These are phyloP conservation scores for Antitrichia curtipendula DNA, from an alignment of 225 moss, liverwort and hornwort genomes.

Conservation along the genomic window DNA sequence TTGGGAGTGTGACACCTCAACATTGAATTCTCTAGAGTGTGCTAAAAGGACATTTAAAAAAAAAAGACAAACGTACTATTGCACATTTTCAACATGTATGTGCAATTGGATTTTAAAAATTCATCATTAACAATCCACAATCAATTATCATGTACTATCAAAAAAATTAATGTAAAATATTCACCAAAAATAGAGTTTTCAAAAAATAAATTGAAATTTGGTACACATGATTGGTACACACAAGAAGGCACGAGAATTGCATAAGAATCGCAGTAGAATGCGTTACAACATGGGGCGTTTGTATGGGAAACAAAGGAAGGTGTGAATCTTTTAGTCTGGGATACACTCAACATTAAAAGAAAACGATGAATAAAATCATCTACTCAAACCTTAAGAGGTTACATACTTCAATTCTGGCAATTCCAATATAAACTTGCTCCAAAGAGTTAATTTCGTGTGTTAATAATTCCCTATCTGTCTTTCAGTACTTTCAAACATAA, in stretches of 20 bases:
- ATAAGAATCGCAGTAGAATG: not conserved
- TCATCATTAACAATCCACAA: not conserved
- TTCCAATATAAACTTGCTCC: not conserved
- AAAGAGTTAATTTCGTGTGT: not conserved
- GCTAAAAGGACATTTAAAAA: too few relatives aligned
- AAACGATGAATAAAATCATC: not conserved
- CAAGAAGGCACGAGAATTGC: too few relatives aligned
- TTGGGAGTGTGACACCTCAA: fast-evolving
- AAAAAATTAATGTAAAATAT: not conserved
- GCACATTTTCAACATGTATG: not conserved
- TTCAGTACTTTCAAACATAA: not conserved
- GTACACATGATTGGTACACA: not conserved
- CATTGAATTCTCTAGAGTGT: not conserved
- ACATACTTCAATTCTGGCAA: not conserved
- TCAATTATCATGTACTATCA: not conserved
- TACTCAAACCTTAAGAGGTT: not conserved
- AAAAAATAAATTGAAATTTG: not conserved
- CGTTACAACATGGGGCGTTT: not conserved
- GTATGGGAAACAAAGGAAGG: not conserved
- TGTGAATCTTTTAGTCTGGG: not conserved
- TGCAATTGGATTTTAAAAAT: not conserved
- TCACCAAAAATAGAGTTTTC: not conserved
- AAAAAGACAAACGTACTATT: not conserved
- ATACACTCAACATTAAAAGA: not conserved
- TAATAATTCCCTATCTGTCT: not conserved